Evolutionary conservation across 2,329 filamentous ascomycete species (phyloP), one percentile per base, ranked within the genome.

Genomic region (Pseudogymnoascus sp.): DNA sequence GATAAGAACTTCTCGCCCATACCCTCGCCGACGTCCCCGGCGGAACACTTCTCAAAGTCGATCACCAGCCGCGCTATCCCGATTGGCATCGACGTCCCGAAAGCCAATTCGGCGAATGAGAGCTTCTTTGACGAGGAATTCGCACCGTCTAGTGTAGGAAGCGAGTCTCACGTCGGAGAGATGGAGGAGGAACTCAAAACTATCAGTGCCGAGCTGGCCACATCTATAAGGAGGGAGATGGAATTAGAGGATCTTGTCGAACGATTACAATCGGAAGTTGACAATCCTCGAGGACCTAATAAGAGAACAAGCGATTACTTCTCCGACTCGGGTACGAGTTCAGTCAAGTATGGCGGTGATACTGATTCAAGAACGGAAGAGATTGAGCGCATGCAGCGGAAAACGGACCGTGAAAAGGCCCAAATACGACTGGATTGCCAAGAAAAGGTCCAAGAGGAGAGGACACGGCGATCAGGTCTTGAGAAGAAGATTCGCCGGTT

Each of bases 231-330:
- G 70, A 86, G 94, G 65, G 94, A 99, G 78, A 93, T 99, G 84
- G 94, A 99, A 69, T 77, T 99, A 33, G 94, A 99, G 75, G 94
- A 99, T 74, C 81, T 97, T 56, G 87, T 97, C 0, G 94, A 99
- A 68, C 83, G 89, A 64, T 78, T 96, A 69, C 92, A 97, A 73
- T 79, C 85, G n/a, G 92, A 97, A 71, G 81, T 82, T 66, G 82
- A 80, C 74, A 81, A 85, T 75, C 72, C 81, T 71, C 76, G 80
- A 74, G 72, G 79, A 68, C 70, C 82, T 28, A 86, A 84, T 66
- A 88, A 89, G 73, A 84, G 93, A 65, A 95, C 91, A 8, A 97
- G 94, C 76, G 94, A 99, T 76, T 97, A 99, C 77, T 99, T 94
- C 74, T 99, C 94, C 2, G 94, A 99, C 74, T 96, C 92, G 5